Conservation (phyloP, 345 rosid genomes). For the Acer negundo region DNA sequence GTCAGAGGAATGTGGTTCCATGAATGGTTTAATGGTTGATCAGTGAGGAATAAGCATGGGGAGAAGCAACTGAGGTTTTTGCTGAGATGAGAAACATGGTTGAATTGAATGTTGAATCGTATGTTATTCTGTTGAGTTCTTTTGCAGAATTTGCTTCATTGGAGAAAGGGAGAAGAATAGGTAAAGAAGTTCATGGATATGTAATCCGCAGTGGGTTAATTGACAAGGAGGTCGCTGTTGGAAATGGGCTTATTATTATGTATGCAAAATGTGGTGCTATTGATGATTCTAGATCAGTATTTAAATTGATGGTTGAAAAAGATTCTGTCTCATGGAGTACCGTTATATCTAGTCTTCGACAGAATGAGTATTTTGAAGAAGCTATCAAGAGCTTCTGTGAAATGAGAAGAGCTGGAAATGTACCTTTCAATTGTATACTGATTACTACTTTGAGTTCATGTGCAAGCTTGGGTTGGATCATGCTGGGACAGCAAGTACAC, state of each 20-base stretch:
- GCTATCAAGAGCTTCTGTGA: constrained; percentile 33
- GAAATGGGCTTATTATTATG: constrained; percentile 86
- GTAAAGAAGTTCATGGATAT: constrained; percentile 84
- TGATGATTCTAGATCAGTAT: constrained; percentile 15
- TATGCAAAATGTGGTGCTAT: constrained; percentile 42
- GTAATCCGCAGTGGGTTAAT: constrained; percentile 54
- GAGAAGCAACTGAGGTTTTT: constrained; percentile 70
- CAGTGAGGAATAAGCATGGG: constrained; percentile 62
- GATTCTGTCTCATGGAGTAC: constrained; percentile 15
- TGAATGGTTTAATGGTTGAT: constrained; percentile 87
- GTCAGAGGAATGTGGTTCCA: constrained; percentile 58
- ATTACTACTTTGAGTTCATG: constrained; percentile 21
- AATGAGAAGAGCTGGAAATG: constrained; percentile 59
- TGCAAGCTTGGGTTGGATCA: too few relatives aligned
- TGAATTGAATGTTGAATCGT: constrained; percentile 60
- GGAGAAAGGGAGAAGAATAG: constrained; percentile 66
- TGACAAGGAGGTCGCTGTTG: constrained; percentile 52
- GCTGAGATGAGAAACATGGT: constrained; percentile 49
- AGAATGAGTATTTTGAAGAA: too few relatives aligned
- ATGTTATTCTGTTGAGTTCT: constrained; percentile 69
- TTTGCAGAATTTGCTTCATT: constrained; percentile 55
- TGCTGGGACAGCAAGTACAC: too few relatives aligned
- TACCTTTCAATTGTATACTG: constrained; percentile 63
- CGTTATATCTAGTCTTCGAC: too few relatives aligned
- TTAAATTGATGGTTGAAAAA: constrained; percentile 53